These are phyloP conservation scores for Lactarius vividus DNA, from an alignment of 768 basidiomycete genomes.

Conservation along the genomic window DNA sequence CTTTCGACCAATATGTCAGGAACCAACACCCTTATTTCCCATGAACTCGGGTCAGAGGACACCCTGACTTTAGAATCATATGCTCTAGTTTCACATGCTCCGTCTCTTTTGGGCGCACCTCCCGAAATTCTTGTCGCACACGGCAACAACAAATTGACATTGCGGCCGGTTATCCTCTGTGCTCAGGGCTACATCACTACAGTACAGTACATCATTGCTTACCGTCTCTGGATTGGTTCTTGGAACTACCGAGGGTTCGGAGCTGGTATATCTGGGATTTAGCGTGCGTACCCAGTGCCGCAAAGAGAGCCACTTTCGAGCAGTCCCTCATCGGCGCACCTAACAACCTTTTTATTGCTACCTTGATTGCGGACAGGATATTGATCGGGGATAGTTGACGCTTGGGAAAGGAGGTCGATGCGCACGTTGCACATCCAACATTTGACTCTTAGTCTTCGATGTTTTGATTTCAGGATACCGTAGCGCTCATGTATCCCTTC, in stretches of 20 bases:
- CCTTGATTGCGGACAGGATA: not conserved
- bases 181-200: not conserved
- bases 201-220: not conserved
- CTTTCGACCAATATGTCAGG: slow-evolving; percentile 15
- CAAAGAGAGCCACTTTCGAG: not conserved
- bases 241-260: not conserved
- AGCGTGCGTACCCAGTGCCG: not conserved
- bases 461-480: not conserved
- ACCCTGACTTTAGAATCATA: not conserved
- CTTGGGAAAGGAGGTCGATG: not conserved
- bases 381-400: slow-evolving; percentile 2
- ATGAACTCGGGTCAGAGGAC: slow-evolving; percentile 8
- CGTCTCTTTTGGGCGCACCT: not conserved
- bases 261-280: not conserved
- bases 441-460: not conserved
- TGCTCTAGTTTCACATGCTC: slow-evolving; percentile 9
- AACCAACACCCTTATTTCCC: slow-evolving; percentile 15
- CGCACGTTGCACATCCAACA: not conserved
- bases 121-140: not conserved
- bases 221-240: not conserved
- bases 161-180: slow-evolving; percentile 6
- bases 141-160: slow-evolving; percentile 11
- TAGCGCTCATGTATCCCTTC: not conserved
- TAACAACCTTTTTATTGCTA: not conserved
- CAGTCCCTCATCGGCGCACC: not conserved